phyloP scores from a whole-genome alignment of 2,329 filamentous ascomycete genomes.

The Aspergillus brunneoviolaceus region DNA sequence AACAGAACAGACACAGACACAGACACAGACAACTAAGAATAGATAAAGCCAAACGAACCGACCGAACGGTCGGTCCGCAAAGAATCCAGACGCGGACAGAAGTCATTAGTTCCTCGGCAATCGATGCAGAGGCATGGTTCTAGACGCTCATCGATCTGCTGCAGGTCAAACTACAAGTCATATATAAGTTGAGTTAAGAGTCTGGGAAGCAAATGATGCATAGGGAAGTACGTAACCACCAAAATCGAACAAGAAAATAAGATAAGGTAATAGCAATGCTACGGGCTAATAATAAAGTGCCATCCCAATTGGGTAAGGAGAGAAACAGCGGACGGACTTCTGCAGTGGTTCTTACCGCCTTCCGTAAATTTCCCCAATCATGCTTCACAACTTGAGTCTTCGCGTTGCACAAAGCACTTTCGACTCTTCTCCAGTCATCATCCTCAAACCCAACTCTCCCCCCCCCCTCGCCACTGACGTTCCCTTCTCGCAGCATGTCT shows the following conservation, averaged over 20 bases:
- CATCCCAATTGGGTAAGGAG: neutral
- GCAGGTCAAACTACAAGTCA: neutral
- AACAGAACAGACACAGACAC: neutral
- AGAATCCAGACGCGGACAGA: neutral
- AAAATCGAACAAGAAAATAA: too few relatives aligned
- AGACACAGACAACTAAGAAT: conserved; percentile 8
- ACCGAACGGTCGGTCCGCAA: neutral
- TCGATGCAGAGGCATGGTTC: neutral
- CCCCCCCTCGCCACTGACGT: neutral
- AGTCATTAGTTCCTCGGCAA: neutral
- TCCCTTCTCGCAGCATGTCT: conserved; percentile 21
- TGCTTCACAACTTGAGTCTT: neutral
- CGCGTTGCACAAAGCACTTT: neutral
- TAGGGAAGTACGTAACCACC: too few relatives aligned
- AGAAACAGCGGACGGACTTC: too few relatives aligned
- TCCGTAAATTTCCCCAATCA: conserved; percentile 27
- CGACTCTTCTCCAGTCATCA: neutral
- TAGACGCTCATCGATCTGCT: neutral
- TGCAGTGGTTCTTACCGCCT: conserved; percentile 11
- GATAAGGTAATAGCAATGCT: too few relatives aligned
- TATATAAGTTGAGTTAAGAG: neutral
- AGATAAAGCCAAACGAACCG: neutral
- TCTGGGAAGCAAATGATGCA: neutral
- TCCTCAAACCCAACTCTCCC: neutral
- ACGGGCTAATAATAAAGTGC: neutral